phyloP scores from a whole-genome alignment of 1,284 basidiomycete genomes.

The Mycena sp. region DNA sequence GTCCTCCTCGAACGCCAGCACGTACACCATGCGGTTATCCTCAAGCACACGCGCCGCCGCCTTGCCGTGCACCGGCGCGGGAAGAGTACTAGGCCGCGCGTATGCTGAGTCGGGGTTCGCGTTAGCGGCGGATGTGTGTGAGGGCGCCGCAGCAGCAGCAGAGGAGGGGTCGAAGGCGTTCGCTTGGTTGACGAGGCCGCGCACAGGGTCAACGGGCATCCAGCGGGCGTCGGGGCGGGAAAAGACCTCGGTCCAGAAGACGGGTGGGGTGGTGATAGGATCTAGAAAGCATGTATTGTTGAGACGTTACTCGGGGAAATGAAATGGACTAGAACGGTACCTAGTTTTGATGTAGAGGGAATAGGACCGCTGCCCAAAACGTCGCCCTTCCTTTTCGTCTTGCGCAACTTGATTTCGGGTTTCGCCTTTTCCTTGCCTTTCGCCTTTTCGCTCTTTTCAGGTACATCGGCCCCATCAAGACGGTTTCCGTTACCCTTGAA shows the following conservation, averaged over 20 bases:
- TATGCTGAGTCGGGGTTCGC: constrained; percentile 35
- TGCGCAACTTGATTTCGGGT: constrained; percentile 65
- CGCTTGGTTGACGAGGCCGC: constrained; percentile 82
- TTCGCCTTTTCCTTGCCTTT: constrained; percentile 64
- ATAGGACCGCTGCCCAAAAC: constrained; percentile 39
- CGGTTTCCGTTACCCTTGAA: constrained; percentile 51
- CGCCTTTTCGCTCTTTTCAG: constrained; percentile 54
- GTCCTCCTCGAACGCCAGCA: constrained; percentile 95
- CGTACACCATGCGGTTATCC: constrained; percentile 93
- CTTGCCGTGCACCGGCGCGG: constrained; percentile 33
- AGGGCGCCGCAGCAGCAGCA: constrained; percentile 22
- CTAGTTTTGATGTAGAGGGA: constrained; percentile 2
- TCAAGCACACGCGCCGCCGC: constrained; percentile 42
- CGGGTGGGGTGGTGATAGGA: constrained; percentile 78
- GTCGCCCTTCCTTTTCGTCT: constrained; percentile 57
- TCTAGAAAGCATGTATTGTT: constrained; percentile 52
- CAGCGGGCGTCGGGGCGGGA: constrained; percentile 92
- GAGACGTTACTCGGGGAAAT: not conserved
- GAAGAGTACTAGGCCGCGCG: constrained; percentile 38
- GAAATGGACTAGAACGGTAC: not conserved
- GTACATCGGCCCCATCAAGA: constrained; percentile 48
- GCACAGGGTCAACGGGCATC: constrained; percentile 93
- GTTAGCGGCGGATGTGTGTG: constrained; percentile 14
- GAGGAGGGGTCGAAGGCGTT: constrained; percentile 84
- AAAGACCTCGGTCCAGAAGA: constrained; percentile 98